These are phyloP conservation scores for Candida chauliodis DNA, from an alignment of 805 yeast species.

Conservation along the genomic window DNA sequence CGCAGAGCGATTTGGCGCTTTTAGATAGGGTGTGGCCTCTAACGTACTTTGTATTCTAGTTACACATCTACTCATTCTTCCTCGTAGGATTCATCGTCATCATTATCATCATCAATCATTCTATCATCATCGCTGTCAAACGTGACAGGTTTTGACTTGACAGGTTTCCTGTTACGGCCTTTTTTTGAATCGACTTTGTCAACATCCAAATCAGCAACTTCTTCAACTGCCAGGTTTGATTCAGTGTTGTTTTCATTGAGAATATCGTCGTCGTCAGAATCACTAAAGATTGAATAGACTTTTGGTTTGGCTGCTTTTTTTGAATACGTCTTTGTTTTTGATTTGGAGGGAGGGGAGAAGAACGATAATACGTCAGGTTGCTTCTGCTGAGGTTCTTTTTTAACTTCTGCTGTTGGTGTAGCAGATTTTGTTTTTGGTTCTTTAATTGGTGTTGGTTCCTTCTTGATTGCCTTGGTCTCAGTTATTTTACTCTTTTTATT, in stretches of 20 bases:
- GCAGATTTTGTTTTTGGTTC: constrained; percentile 8
- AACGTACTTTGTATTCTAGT: neutral
- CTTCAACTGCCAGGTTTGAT: constrained; percentile 8
- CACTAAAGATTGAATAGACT: constrained; percentile 19
- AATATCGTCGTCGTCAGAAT: constrained; percentile 35
- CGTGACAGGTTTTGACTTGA: neutral
- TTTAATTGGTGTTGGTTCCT: constrained; percentile 11
- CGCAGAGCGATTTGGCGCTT: neutral
- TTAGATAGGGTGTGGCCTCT: too few species aligned
- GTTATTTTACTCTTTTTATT: constrained; percentile 8
- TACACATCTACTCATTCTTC: constrained; percentile 6
- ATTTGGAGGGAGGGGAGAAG: constrained; percentile 15
- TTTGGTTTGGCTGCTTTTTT: constrained; percentile 7
- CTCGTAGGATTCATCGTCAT: constrained; percentile 10
- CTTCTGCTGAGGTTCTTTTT: constrained; percentile 10
- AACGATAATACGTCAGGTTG: constrained; percentile 21
- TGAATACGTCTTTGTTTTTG: constrained; percentile 6
- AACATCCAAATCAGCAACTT: too few species aligned
- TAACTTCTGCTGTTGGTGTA: constrained; percentile 2
- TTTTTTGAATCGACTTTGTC: constrained; percentile 7
- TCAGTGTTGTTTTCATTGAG: constrained; percentile 13
- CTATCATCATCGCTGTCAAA: constrained; percentile 15
- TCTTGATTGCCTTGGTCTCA: constrained; percentile 10
- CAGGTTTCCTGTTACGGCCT: constrained; percentile 4
- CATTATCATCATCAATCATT: constrained; percentile 16